These are phyloP conservation scores for Microbotryum lychnidis-dioicae DNA, from an alignment of 1,284 basidiomycete species.

Conservation along the genomic window DNA sequence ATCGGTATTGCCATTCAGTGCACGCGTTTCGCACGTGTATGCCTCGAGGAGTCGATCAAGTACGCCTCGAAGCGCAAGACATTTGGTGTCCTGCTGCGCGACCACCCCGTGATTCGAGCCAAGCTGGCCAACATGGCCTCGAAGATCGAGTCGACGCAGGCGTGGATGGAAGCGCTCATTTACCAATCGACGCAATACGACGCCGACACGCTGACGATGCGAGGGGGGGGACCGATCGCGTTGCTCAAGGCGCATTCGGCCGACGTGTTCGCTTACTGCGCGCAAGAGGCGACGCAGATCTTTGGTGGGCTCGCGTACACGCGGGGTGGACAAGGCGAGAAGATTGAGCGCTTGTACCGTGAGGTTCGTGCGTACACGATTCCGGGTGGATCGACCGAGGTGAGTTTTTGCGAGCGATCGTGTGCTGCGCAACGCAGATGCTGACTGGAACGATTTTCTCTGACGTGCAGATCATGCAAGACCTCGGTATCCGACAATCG, in stretches of 20 bases:
- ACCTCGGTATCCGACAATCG: constrained; percentile 28
- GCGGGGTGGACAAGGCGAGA: constrained; percentile 33
- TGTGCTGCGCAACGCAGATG: too few species aligned
- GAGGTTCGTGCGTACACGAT: constrained; percentile 28
- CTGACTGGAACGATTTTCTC: too few species aligned
- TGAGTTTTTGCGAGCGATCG: background rate
- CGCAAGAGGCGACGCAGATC: constrained; percentile 31
- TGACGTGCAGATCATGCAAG: constrained; percentile 32
- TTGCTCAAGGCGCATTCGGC: constrained; percentile 30
- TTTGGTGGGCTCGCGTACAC: constrained; percentile 34
- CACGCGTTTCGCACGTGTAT: constrained; percentile 28
- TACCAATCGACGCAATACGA: constrained; percentile 27
- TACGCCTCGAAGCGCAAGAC: constrained; percentile 35
- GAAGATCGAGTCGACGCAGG: constrained; percentile 30
- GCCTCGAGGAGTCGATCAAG: constrained; percentile 25
- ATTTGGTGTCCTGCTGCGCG: constrained; percentile 31
- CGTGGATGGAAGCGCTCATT: constrained; percentile 30
- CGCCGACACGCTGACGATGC: constrained; percentile 21
- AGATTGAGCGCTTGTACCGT: constrained; percentile 32
- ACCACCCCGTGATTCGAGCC: constrained; percentile 36
- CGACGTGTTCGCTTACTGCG: constrained; percentile 27
- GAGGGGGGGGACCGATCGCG: constrained; percentile 29
- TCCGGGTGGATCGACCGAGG: constrained; percentile 23
- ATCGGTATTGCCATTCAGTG: constrained; percentile 33
- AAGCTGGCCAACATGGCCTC: constrained; percentile 34